phyloP scores from a whole-genome alignment of 1,284 basidiomycete genomes.

The Cryptococcus floricola region DNA sequence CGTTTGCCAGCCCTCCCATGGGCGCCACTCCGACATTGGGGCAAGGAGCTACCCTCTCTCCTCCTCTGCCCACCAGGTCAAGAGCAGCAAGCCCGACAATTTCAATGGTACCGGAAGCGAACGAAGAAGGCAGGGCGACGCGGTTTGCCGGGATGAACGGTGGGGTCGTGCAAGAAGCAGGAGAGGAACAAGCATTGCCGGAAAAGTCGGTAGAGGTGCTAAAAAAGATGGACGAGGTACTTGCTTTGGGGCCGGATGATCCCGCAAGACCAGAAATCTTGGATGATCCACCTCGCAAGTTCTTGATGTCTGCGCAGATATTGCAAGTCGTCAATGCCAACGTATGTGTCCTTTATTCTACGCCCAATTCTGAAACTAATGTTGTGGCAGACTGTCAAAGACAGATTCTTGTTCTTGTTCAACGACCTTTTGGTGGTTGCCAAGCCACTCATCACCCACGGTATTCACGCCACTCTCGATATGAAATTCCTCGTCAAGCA shows the following conservation, averaged over 20 bases:
- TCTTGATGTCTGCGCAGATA: conserved; percentile 78
- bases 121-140: conserved; percentile 30
- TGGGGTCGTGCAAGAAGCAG: not conserved
- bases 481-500: conserved; percentile 83
- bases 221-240: conserved; percentile 52
- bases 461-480: conserved; percentile 66
- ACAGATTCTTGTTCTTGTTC: conserved; percentile 93
- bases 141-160: conserved; percentile 10
- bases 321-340: conserved; percentile 90
- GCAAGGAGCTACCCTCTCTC: too few relatives aligned
- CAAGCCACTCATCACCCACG: conserved; percentile 55
- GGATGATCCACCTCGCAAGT: conserved; percentile 78
- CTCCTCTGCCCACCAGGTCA: conserved; percentile 1
- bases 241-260: conserved; percentile 57
- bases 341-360: conserved; percentile 23
- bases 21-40: not conserved
- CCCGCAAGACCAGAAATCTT: conserved; percentile 62
- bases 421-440: conserved; percentile 83
- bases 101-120: conserved; percentile 27
- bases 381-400: conserved; percentile 69
- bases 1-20: conserved; percentile 22
- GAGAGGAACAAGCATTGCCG: conserved; percentile 6
- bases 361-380: not conserved
- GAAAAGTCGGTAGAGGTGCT: conserved; percentile 32
- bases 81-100: conserved; percentile 28